These are phyloP conservation scores for Ambrosiella xylebori DNA, from an alignment of 2,329 filamentous ascomycete species.

Conservation along the genomic window DNA sequence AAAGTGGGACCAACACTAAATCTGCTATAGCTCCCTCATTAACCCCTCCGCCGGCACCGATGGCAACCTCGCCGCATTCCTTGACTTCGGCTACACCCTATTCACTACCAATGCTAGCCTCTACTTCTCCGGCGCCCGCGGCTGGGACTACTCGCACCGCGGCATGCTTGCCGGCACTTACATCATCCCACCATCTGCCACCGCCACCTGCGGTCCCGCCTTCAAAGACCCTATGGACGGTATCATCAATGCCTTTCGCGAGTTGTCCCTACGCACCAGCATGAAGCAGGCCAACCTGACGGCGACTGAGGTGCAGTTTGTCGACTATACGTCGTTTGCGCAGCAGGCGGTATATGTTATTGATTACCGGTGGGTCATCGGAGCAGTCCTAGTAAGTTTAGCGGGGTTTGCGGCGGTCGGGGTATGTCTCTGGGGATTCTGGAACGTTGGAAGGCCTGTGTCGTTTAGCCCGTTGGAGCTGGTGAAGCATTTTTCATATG, in stretches of 20 bases:
- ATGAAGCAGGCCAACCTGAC: conserved; percentile 7
- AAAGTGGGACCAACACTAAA: too few relatives aligned
- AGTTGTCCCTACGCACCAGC: conserved; percentile 7
- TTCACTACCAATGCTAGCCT: conserved; percentile 6
- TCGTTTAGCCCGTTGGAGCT: conserved; percentile 12
- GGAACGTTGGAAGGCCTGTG: conserved; percentile 9
- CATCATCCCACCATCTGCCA: conserved; percentile 7
- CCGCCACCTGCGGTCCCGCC: conserved; percentile 3
- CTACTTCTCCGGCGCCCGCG: conserved; percentile 9
- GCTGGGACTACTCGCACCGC: conserved; percentile 10
- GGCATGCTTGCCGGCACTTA: conserved; percentile 9
- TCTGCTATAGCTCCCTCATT: neutral
- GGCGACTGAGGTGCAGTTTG: conserved; percentile 4
- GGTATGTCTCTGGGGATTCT: conserved; percentile 12
- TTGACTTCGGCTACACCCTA: conserved; percentile 8
- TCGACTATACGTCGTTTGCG: conserved; percentile 11
- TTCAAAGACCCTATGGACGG: conserved; percentile 12
- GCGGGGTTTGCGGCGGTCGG: conserved; percentile 1
- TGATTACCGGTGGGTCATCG: conserved; percentile 12
- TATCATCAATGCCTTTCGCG: conserved; percentile 10
- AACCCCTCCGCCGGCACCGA: conserved; percentile 6
- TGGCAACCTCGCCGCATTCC: conserved; percentile 12
- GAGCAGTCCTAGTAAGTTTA: conserved; percentile 9
- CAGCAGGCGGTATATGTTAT: conserved; percentile 10
- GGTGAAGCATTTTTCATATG: conserved; percentile 10